A percentile compares a stretch with the other conserved stretches of the same genome.
Evolutionary conservation across 306 rosid genomes (phyloP).

Genomic region (Hylodesmum podocarpum): DNA sequence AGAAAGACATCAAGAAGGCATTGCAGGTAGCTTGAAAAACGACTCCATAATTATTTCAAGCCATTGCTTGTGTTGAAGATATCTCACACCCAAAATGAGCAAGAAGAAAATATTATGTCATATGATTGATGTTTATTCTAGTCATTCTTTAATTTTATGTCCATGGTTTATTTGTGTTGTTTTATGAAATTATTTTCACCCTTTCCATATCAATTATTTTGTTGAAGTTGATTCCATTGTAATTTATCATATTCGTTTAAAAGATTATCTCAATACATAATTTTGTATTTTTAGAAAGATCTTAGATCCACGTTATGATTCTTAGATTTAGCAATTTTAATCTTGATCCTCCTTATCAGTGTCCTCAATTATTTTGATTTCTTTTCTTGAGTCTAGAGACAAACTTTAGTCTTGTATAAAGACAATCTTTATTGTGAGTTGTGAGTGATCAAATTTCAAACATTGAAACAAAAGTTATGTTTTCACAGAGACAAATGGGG

Average conservation of each 20-base stretch:
- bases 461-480: constrained; percentile 3
- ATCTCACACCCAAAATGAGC: neutral
- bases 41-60: neutral
- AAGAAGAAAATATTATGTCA: neutral
- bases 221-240: constrained; percentile 26
- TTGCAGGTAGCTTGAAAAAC: constrained; percentile 57
- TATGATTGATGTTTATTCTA: constrained; percentile 9
- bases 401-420: neutral
- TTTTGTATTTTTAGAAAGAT: neutral
- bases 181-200: constrained; percentile 18
- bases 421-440: constrained; percentile 4
- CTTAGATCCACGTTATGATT: too few relatives aligned
- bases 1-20: constrained; percentile 83
- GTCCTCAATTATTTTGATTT: constrained; percentile 5
- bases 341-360: too few relatives aligned
- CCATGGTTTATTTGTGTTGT: neutral
- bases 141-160: constrained; percentile 1
- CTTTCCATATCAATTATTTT: neutral
- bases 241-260: constrained; percentile 2
- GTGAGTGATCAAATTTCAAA: constrained; percentile 11
- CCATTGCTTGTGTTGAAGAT: constrained; percentile 19
- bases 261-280: neutral
- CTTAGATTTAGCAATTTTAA: too few relatives aligned
- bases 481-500: constrained; percentile 38
- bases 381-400: neutral